A percentile compares a stretch with the other conserved stretches of the same genome.
phyloP scores from a whole-genome alignment of 2,329 filamentous ascomycete genomes.

The Aspergillus fructus region DNA sequence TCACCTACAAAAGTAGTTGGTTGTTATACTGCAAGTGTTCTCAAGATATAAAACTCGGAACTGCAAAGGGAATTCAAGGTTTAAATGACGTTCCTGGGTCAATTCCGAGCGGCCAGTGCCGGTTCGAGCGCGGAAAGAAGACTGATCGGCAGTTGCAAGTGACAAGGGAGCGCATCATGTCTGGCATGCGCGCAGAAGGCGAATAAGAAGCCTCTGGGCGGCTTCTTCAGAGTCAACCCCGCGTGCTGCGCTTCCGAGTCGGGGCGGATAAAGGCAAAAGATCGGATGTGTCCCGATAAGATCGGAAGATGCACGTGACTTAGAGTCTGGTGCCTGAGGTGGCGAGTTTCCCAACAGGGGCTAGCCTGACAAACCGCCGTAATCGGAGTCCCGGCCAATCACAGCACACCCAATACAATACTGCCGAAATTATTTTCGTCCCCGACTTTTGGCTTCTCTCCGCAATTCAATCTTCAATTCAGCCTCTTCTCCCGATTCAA shows the following conservation, averaged over 20 bases:
- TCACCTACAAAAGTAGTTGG: not conserved
- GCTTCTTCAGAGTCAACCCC: not conserved
- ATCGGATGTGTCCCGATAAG: constrained; percentile 12
- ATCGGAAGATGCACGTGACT: constrained; percentile 3
- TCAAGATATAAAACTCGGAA: not conserved
- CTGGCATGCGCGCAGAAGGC: not conserved
- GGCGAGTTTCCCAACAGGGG: not conserved
- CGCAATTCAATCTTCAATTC: constrained; percentile 12
- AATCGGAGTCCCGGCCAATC: constrained; percentile 14
- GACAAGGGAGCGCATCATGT: not conserved
- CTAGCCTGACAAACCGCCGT: not conserved
- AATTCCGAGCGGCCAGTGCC: constrained; percentile 9
- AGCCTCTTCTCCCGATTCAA: not conserved
- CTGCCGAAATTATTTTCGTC: constrained; percentile 13
- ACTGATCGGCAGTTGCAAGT: constrained; percentile 3
- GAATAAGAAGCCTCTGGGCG: not conserved
- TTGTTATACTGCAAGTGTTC: not conserved
- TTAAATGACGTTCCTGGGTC: constrained; percentile 9
- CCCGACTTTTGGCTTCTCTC: constrained; percentile 9
- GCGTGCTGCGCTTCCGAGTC: constrained; percentile 7
- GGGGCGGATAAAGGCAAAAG: not conserved
- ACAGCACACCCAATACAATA: constrained; percentile 12
- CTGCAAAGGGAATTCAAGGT: not conserved
- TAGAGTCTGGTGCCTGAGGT: not conserved
- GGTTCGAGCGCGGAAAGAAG: not conserved